These are phyloP conservation scores for Tuber melanosporum DNA, from an alignment of 495 filamentous ascomycete species.

Conservation along the genomic window DNA sequence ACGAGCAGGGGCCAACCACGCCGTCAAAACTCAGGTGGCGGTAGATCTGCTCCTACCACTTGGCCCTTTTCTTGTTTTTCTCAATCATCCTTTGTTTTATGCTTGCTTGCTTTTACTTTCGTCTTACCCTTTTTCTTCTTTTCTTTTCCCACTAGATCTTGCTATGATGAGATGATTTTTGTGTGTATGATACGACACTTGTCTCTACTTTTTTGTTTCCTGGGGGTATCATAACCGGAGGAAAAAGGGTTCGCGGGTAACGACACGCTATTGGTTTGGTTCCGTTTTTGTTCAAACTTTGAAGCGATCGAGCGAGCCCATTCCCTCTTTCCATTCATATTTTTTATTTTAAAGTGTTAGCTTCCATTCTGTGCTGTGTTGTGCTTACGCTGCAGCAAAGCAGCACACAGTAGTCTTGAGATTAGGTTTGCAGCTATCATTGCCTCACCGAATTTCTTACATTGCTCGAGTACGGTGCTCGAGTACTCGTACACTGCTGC, in stretches of 20 bases:
- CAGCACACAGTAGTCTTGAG: neutral
- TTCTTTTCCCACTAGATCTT: constrained; percentile 1
- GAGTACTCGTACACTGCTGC: neutral
- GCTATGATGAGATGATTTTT: neutral
- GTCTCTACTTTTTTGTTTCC: neutral
- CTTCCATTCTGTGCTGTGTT: neutral
- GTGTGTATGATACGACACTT: neutral
- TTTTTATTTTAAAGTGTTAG: neutral
- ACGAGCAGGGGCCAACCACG: constrained; percentile 9
- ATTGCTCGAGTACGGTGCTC: neutral
- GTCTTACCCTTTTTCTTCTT: constrained; percentile 11
- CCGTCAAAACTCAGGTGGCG: constrained; percentile 9
- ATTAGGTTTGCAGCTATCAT: neutral
- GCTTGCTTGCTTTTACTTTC: constrained; percentile 36
- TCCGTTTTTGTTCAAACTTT: neutral
- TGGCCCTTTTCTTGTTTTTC: constrained; percentile 27
- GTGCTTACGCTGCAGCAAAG: neutral
- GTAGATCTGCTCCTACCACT: constrained; percentile 10
- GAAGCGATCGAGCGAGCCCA: neutral
- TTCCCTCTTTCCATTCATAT: neutral
- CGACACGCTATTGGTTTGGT: constrained; percentile 6
- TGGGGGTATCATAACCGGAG: neutral
- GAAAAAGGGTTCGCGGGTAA: neutral
- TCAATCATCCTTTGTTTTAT: constrained; percentile 33
- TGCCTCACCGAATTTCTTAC: neutral